These are phyloP conservation scores for Podaxis mareebaensis DNA, from an alignment of 768 basidiomycete genomes.

Conservation along the genomic window DNA sequence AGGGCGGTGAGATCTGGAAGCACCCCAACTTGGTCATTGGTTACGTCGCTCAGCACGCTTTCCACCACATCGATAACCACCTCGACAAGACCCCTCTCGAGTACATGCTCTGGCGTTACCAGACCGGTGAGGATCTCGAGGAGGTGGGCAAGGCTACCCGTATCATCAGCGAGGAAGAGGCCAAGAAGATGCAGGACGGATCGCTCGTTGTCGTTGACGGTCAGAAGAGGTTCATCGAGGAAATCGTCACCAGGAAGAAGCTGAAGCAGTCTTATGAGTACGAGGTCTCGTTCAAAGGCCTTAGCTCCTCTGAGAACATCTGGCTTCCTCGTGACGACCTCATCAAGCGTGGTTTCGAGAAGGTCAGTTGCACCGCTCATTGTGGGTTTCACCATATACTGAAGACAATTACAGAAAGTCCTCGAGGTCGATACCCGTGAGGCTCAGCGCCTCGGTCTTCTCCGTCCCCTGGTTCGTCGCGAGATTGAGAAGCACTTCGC, in stretches of 20 bases:
- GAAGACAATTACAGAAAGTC: slow-evolving; percentile 64
- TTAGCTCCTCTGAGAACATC: slow-evolving; percentile 97
- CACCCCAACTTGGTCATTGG: slow-evolving; percentile 99
- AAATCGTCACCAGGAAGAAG: slow-evolving; percentile 91
- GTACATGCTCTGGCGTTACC: slow-evolving; percentile 99
- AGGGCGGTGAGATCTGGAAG: slow-evolving; percentile 97
- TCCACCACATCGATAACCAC: slow-evolving; percentile 99
- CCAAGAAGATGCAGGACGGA: slow-evolving; percentile 97
- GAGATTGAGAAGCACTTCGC: slow-evolving; percentile 99
- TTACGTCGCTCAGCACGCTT: slow-evolving; percentile 98
- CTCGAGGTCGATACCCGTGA: slow-evolving; percentile 97
- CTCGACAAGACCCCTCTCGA: slow-evolving; percentile 98
- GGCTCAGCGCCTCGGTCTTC: slow-evolving; percentile 93
- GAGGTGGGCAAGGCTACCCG: slow-evolving; percentile 93
- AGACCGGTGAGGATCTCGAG: slow-evolving; percentile 98
- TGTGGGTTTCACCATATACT: slow-evolving; percentile 15
- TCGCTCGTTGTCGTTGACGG: slow-evolving; percentile 84
- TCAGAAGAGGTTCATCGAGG: slow-evolving; percentile 93
- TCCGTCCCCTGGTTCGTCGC: slow-evolving; percentile 95
- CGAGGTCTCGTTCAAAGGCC: slow-evolving; percentile 92
- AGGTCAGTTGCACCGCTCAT: slow-evolving; percentile 43
- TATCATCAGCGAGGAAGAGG: slow-evolving; percentile 84
- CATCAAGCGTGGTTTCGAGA: slow-evolving; percentile 97
- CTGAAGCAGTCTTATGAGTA: slow-evolving; percentile 99
- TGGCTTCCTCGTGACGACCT: slow-evolving; percentile 97